A percentile compares a stretch with the other conserved stretches of the same genome.
These are phyloP conservation scores for Skeletonema tropicum DNA, from an alignment of 108 stramenopile species.

Conservation along the genomic window DNA sequence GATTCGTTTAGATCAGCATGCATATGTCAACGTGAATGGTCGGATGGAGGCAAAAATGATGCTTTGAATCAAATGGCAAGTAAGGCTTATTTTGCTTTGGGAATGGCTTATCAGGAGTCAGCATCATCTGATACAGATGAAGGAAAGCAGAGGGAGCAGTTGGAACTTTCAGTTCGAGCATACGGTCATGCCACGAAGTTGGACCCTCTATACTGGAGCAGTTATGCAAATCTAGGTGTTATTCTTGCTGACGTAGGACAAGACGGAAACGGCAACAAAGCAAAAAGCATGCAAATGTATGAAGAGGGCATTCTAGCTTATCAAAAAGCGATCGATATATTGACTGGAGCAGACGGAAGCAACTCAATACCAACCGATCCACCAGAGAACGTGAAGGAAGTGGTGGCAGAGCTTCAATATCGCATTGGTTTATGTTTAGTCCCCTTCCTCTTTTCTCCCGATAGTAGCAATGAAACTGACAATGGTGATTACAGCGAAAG, in stretches of 20 bases:
- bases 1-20: not conserved
- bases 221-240: conserved; percentile 63
- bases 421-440: conserved; percentile 68
- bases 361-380: conserved; percentile 61
- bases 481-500: not conserved
- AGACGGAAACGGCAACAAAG: conserved; percentile 20
- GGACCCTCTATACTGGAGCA: conserved; percentile 70
- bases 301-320: conserved; percentile 68
- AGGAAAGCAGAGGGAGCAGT: conserved; percentile 10
- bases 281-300: conserved; percentile 33
- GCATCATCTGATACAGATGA: conserved; percentile 8
- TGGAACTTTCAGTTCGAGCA: conserved; percentile 24
- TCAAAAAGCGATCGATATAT: conserved; percentile 72
- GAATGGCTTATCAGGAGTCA: conserved; percentile 71
- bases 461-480: conserved; percentile 1
- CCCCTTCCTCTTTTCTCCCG: conserved; percentile 20
- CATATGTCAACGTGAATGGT: not conserved
- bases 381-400: conserved; percentile 55
- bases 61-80: conserved; percentile 25
- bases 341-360: conserved; percentile 29
- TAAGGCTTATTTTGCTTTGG: conserved; percentile 63
- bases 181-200: conserved; percentile 59
- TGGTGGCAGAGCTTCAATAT: conserved; percentile 74
- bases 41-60: not conserved
- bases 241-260: conserved; percentile 56